phyloP scores from a whole-genome alignment of 2,329 filamentous ascomycete species.

The Claviceps quebecensis region DNA sequence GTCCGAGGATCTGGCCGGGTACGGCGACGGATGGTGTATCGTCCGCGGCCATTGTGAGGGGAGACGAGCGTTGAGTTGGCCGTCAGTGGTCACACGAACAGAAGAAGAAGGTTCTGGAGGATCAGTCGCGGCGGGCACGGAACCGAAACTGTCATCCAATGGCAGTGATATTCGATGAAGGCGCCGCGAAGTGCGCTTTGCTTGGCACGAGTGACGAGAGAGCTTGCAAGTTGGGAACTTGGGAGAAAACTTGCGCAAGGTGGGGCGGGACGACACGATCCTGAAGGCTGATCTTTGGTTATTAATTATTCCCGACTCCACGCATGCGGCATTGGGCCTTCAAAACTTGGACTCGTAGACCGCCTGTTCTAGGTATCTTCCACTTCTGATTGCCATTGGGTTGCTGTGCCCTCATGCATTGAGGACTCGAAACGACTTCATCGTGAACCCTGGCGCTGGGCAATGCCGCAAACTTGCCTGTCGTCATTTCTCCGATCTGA shows the following conservation, averaged over 20 bases:
- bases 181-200: background rate
- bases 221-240: background rate
- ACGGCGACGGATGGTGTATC: conserved; percentile 45
- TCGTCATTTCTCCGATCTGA: too few relatives aligned
- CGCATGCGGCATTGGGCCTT: background rate
- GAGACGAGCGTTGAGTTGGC: background rate
- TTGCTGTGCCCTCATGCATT: background rate
- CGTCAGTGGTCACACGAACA: background rate
- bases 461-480: background rate
- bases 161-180: background rate
- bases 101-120: background rate
- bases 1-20: conserved; percentile 70
- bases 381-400: background rate
- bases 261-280: background rate
- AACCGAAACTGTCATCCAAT: too few relatives aligned
- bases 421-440: background rate
- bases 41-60: conserved; percentile 19
- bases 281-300: background rate
- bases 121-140: background rate
- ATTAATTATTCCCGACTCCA: background rate
- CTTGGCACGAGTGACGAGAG: background rate
- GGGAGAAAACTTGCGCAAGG: background rate
- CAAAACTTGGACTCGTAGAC: background rate
- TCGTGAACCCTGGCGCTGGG: background rate
- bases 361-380: background rate